Percentiles rank a stretch among this genome's conserved stretches.
Evolutionary conservation across 2,329 filamentous ascomycete species (phyloP).

Genomic region (Colletotrichum siamense): DNA sequence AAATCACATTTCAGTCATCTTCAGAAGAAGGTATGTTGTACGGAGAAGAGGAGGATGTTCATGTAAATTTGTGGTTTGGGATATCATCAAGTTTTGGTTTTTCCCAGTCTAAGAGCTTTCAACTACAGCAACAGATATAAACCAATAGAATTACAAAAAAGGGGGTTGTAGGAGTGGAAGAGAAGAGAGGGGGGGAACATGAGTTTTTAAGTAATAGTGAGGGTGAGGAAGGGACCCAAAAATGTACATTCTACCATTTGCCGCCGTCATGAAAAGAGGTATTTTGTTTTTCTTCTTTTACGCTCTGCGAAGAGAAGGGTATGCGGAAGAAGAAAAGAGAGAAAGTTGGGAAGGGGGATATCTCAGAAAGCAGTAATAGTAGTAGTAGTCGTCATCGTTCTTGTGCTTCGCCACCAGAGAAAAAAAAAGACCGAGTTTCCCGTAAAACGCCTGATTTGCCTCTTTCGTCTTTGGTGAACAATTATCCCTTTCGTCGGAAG

Average conservation of each 20-base stretch:
- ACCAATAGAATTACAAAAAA: slow-evolving; percentile 12
- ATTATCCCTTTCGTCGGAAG: background rate
- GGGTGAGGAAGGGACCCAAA: too few relatives aligned
- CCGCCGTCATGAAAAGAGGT: background rate
- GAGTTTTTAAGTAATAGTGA: background rate
- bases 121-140: background rate
- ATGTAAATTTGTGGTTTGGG: background rate
- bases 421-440: slow-evolving; percentile 45
- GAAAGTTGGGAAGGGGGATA: slow-evolving; percentile 1
- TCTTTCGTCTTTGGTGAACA: background rate
- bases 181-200: background rate
- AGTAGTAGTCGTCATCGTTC: slow-evolving; percentile 21
- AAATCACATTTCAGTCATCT: background rate
- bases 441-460: background rate
- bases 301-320: background rate
- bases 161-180: background rate
- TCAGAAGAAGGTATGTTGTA: background rate
- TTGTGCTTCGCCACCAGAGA: slow-evolving; percentile 27
- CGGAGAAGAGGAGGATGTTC: background rate
- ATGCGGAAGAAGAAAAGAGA: background rate
- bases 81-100: background rate
- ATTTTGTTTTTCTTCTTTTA: background rate
- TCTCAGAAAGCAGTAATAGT: background rate
- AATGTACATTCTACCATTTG: slow-evolving; percentile 20
- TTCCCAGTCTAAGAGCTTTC: background rate